phyloP scores from a whole-genome alignment of 768 basidiomycete species.

The Kwoniella shandongensis region DNA sequence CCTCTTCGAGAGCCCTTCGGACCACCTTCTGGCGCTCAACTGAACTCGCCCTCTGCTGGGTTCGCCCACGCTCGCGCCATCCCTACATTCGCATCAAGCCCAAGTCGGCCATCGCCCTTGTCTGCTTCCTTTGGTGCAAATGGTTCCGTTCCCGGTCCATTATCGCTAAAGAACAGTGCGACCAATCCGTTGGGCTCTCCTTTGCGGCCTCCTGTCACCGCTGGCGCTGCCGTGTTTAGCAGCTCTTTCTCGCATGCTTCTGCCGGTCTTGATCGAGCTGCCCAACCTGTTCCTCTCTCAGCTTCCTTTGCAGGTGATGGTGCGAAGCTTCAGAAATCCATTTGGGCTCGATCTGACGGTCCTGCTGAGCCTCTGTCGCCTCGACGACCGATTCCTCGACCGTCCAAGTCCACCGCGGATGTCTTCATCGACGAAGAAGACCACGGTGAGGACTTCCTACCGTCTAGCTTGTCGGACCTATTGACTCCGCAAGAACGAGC shows the following conservation, averaged over 20 bases:
- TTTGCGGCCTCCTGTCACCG: conserved; percentile 34
- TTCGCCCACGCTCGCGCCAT: conserved; percentile 31
- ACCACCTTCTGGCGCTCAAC: conserved; percentile 34
- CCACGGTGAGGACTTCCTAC: conserved; percentile 68
- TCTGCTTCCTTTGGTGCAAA: conserved; percentile 55
- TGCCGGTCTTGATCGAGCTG: conserved; percentile 4
- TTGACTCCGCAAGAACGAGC: conserved; percentile 84
- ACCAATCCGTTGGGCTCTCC: conserved; percentile 28
- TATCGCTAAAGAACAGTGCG: conserved; percentile 28
- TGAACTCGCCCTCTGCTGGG: conserved; percentile 38
- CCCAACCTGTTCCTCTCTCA: conserved; percentile 33
- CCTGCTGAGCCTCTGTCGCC: conserved; percentile 38
- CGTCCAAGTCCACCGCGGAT: conserved; percentile 15
- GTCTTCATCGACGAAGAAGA: conserved; percentile 63
- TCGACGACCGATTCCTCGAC: conserved; percentile 25
- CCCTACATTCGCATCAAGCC: conserved; percentile 38
- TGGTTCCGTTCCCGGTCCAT: conserved; percentile 51
- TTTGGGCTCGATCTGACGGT: conserved; percentile 40
- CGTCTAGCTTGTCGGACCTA: conserved; percentile 81
- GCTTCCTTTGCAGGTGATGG: conserved; percentile 44
- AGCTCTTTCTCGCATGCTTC: conserved; percentile 40
- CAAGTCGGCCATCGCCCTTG: conserved; percentile 49
- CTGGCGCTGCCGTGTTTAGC: conserved; percentile 27
- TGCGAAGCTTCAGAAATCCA: conserved; percentile 20
- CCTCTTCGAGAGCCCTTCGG: conserved; percentile 47